phyloP scores from a whole-genome alignment of 2,329 filamentous ascomycete genomes.

The Fusarium sublunatum region DNA sequence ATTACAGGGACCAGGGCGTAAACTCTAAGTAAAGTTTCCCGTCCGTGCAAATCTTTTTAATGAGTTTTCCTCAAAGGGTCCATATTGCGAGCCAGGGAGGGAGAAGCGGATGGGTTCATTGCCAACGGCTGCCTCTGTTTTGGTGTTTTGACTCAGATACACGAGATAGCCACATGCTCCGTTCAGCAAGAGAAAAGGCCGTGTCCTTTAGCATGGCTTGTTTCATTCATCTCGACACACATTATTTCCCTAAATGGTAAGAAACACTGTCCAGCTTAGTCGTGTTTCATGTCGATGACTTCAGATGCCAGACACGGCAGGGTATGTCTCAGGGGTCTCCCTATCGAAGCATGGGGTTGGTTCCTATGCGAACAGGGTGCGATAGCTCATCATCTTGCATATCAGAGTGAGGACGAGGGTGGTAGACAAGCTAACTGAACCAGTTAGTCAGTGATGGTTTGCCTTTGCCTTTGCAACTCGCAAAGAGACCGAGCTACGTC shows the following conservation, averaged over 20 bases:
- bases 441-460: conserved; percentile 14
- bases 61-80: conserved; percentile 11
- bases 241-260: conserved; percentile 9
- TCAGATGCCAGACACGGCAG: conserved; percentile 10
- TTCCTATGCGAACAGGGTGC: conserved; percentile 18
- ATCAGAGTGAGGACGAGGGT: conserved; percentile 15
- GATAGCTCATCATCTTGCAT: conserved; percentile 25
- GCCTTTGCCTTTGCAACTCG: neutral
- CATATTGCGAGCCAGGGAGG: conserved; percentile 15
- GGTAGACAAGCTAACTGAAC: conserved; percentile 8
- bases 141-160: conserved; percentile 6
- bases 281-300: conserved; percentile 15
- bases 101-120: no score
- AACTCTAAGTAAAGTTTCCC: neutral
- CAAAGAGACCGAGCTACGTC: conserved; percentile 3
- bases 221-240: conserved; percentile 24
- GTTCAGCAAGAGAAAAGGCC: conserved; percentile 11
- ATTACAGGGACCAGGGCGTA: conserved; percentile 18
- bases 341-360: conserved; percentile 4
- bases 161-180: conserved; percentile 7
- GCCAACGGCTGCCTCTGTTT: conserved; percentile 3
- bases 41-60: no score
- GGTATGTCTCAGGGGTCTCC: conserved; percentile 24
- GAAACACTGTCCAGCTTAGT: neutral
- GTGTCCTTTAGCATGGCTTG: conserved; percentile 22